Evolutionary conservation across 768 basidiomycete genomes (phyloP).

Genomic region (Termitomyces sp.): DNA sequence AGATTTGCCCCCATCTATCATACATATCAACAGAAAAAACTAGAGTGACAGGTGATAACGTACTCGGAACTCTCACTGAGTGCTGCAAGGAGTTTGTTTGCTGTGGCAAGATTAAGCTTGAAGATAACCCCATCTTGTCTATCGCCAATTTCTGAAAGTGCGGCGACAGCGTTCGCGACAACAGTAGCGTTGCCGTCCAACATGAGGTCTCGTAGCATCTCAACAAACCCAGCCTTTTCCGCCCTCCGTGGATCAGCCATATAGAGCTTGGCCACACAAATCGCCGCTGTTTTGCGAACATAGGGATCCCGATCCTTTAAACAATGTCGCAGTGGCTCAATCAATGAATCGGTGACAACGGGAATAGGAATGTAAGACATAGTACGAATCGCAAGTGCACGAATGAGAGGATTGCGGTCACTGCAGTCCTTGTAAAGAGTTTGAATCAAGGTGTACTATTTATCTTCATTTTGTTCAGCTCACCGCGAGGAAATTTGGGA

Average conservation of each 20-base stretch:
- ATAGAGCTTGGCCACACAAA: slow-evolving; percentile 95
- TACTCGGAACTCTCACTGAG: slow-evolving; percentile 97
- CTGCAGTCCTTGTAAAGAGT: slow-evolving; percentile 73
- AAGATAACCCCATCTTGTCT: slow-evolving; percentile 92
- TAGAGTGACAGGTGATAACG: slow-evolving; percentile 25
- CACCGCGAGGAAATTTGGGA: slow-evolving; percentile 87
- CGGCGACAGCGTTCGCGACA: slow-evolving; percentile 94
- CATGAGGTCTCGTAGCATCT: slow-evolving; percentile 86
- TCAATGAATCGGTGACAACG: slow-evolving; percentile 75
- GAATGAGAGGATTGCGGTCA: slow-evolving; percentile 94
- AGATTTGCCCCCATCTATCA: slow-evolving; percentile 95
- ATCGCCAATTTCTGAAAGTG: slow-evolving; percentile 95
- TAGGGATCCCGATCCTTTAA: slow-evolving; percentile 95
- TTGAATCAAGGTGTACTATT: slow-evolving; percentile 2
- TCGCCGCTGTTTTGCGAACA: slow-evolving; percentile 97
- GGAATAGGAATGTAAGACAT: slow-evolving; percentile 99
- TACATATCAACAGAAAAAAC: background rate
- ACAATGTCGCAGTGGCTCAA: slow-evolving; percentile 88
- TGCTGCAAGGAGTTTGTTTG: slow-evolving; percentile 86
- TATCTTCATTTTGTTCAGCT: slow-evolving; percentile 11
- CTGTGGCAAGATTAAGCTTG: slow-evolving; percentile 79
- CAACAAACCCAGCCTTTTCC: slow-evolving; percentile 88
- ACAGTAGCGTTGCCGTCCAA: slow-evolving; percentile 95
- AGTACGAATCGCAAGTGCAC: slow-evolving; percentile 94
- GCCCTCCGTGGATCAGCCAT: slow-evolving; percentile 81